Evolutionary conservation across 192 early-diverging fungal species (phyloP).

Genomic region (Chytriomyces hyalinus): DNA sequence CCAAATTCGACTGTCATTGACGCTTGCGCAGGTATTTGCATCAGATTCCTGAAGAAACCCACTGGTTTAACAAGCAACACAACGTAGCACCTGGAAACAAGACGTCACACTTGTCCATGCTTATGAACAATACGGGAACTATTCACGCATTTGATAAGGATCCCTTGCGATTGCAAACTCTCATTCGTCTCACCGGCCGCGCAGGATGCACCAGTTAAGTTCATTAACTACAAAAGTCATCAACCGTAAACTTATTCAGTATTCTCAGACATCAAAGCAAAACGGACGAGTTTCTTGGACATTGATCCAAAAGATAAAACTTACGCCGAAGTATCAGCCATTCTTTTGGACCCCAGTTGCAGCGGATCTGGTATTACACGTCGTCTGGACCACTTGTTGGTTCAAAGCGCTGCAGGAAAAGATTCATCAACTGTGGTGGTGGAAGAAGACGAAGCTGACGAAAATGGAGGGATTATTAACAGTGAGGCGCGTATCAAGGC

Average conservation of each 20-base stretch:
- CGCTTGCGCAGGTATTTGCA: conserved; percentile 76
- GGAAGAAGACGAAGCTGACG: conserved; percentile 36
- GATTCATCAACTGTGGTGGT: conserved; percentile 21
- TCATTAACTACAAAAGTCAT: background rate
- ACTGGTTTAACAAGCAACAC: conserved; percentile 10
- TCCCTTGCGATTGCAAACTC: conserved; percentile 68
- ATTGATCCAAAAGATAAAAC: conserved; percentile 69
- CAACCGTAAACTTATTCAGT: background rate
- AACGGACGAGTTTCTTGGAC: conserved; percentile 79
- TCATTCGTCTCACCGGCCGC: conserved; percentile 72
- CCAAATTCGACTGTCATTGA: conserved; percentile 75
- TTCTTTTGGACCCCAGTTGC: conserved; percentile 94
- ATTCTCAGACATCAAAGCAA: conserved; percentile 68
- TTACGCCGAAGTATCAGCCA: conserved; percentile 72
- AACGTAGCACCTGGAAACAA: conserved; percentile 90
- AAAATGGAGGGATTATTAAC: conserved; percentile 36
- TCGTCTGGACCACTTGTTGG: conserved; percentile 83
- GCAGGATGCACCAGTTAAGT: conserved; percentile 80
- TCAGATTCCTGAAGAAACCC: conserved; percentile 63
- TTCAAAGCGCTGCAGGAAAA: conserved; percentile 26
- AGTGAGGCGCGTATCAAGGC: conserved; percentile 67
- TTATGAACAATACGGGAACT: conserved; percentile 84
- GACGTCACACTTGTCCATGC: conserved; percentile 88
- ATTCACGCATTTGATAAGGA: conserved; percentile 95
- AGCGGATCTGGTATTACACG: conserved; percentile 94